These are phyloP conservation scores for Exophiala sideris DNA, from an alignment of 2,329 filamentous ascomycete species.

Conservation along the genomic window DNA sequence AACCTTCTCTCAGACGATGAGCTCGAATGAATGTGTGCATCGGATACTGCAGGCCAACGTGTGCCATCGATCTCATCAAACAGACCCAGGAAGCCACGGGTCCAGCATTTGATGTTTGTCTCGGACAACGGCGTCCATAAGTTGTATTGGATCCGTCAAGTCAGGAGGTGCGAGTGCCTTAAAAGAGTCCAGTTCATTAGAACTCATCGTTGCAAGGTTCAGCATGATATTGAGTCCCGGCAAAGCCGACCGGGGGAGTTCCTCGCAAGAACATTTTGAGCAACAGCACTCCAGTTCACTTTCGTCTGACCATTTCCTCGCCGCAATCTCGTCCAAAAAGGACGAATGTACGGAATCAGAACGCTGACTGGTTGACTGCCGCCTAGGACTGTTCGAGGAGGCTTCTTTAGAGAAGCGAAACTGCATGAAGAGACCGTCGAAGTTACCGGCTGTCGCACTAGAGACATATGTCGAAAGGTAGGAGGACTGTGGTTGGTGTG, in stretches of 20 bases:
- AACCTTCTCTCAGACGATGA: background rate
- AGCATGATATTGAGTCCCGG: background rate
- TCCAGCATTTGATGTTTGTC: background rate
- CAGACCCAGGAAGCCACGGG: background rate
- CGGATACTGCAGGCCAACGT: too few relatives aligned
- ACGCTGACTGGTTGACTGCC: background rate
- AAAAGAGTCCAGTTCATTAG: background rate
- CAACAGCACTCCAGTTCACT: background rate
- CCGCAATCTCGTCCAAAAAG: background rate
- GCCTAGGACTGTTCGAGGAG: background rate
- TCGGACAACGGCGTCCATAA: background rate
- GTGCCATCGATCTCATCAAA: background rate
- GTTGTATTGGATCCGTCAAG: background rate
- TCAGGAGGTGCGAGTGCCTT: background rate
- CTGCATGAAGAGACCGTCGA: background rate
- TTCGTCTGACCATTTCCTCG: background rate
- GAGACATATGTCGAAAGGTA: background rate
- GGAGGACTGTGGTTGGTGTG: background rate
- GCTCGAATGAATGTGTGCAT: background rate
- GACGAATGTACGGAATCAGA: background rate
- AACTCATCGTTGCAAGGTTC: background rate
- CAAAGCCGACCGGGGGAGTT: background rate
- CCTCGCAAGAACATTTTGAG: background rate
- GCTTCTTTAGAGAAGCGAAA: background rate
- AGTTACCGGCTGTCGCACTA: background rate